Evolutionary conservation across 2,329 filamentous ascomycete genomes (phyloP), one percentile per base, ranked within the genome.

Genomic region (Clonostachys rosea): DNA sequence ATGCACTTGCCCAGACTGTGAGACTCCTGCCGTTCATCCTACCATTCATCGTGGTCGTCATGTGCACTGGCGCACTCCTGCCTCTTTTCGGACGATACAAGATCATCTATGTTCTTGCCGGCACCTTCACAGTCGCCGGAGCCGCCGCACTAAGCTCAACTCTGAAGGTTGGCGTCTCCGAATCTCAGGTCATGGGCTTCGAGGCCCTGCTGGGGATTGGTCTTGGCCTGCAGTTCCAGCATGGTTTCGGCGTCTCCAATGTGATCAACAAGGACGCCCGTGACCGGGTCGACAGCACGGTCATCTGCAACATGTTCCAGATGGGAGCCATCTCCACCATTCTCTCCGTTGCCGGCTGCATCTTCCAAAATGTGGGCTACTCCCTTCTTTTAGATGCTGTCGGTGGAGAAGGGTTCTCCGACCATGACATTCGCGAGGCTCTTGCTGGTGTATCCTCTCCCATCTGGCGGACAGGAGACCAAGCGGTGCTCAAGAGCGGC

Each of bases 11-110:
- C n/a, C 65, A 71, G 5, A 71, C 65, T 2, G 63, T 70, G 2
- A 61, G 66, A 4, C 55, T 75, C 1, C 58, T 76, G 2, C 74
- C 71, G 3, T 69, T 69, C 52, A 67, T 74, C 45, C 53, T 67
- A 17, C 50, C 67, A 12, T 58, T 70, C 43, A 68, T 69, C 40
- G 47, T 62, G 44, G 58, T 59, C 35, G 57, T 64, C 34, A 57
- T 71, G 36, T 24, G 65, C 10, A 61, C 64, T 33, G 72, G 71
- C 8, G 57, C 53, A 6, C 42, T 70, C 3, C 61, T 78, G 37
- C 62, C 66, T 1, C 56, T 54, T 2, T 49, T 67, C 4, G 64
- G 67, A 34, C 60, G 62, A 35, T 76, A 74, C 50, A 60, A 57
- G 37, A 50, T 55, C 6, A 58, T 66, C 43, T 67, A 60, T 50